Evolutionary conservation across 208 protist species (phyloP).

Genomic region (Crithidia acanthocephali): DNA sequence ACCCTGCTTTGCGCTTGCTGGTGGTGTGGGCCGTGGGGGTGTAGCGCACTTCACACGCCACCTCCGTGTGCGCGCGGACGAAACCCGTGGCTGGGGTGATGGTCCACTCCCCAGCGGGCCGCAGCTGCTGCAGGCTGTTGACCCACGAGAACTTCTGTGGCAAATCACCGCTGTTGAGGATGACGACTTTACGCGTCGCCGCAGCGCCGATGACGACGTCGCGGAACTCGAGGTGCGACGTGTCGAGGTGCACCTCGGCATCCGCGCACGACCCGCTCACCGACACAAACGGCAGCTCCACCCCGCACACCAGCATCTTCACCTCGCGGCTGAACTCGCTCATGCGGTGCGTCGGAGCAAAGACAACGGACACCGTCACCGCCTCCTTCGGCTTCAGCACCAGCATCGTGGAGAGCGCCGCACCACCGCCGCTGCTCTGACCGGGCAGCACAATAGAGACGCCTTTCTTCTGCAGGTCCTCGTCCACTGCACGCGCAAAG

Average conservation of each 20-base stretch:
- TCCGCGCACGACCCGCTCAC: conserved; percentile 93
- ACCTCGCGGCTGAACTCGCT: conserved; percentile 90
- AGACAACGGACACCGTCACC: conserved; percentile 70
- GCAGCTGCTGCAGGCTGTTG: conserved; percentile 27
- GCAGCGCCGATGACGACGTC: conserved; percentile 89
- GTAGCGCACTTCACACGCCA: conserved; percentile 92
- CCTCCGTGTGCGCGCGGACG: conserved; percentile 89
- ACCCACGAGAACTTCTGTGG: conserved; percentile 93
- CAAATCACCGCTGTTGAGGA: conserved; percentile 97
- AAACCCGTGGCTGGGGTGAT: conserved; percentile 85
- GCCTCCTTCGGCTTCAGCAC: conserved; percentile 88
- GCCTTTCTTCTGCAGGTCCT: conserved; percentile 67
- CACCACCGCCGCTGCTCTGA: background rate
- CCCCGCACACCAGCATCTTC: conserved; percentile 90
- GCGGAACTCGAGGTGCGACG: conserved; percentile 88
- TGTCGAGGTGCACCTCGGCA: conserved; percentile 95
- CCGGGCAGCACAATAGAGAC: conserved; percentile 54
- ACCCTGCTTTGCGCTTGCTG: conserved; percentile 8
- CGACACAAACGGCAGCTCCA: conserved; percentile 81
- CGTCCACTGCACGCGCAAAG: conserved; percentile 68
- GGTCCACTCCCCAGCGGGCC: conserved; percentile 62
- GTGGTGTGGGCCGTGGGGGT: conserved; percentile 31
- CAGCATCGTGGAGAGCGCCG: conserved; percentile 23
- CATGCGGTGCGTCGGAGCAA: conserved; percentile 85
- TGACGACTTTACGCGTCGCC: conserved; percentile 73